Percentiles rank a stretch among this genome's conserved stretches.
Evolutionary conservation across 768 basidiomycete species (phyloP).

Genomic region (Leccinellum luteum): DNA sequence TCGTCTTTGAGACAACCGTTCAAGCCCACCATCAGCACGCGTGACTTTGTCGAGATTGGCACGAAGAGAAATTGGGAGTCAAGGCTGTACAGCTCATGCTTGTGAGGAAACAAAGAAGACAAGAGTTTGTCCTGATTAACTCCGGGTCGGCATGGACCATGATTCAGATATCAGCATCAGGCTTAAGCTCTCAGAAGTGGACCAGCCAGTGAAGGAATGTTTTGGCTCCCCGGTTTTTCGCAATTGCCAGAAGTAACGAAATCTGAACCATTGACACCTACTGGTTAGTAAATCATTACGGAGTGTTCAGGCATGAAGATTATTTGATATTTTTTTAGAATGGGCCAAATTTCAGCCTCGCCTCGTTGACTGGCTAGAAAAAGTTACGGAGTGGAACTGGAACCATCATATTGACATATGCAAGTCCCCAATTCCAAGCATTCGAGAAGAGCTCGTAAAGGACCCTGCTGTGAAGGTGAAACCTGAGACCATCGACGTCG

Average conservation of each 20-base stretch:
- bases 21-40: constrained; percentile 7
- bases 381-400: background rate
- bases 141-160: background rate
- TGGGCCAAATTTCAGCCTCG: constrained; percentile 7
- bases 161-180: constrained; percentile 5
- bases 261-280: background rate
- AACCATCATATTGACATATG: too few species aligned
- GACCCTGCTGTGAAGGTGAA: background rate
- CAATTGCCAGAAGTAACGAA: constrained; percentile 7
- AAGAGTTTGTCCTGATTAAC: constrained; percentile 1
- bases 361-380: background rate
- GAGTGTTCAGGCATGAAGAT: background rate
- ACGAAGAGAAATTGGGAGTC: background rate
- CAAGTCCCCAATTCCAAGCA: too few species aligned
- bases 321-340: constrained; percentile 1
- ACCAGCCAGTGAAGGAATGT: background rate
- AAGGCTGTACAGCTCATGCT: background rate
- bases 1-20: background rate
- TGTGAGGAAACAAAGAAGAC: constrained; percentile 1
- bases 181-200: background rate
- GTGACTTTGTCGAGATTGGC: background rate
- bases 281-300: constrained; percentile 3
- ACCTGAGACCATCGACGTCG: constrained; percentile 7
- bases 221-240: too few species aligned
- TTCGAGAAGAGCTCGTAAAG: background rate